A percentile compares a stretch with the other conserved stretches of the same genome.
Evolutionary conservation across 148 eudicot genomes (phyloP).

Genomic region (Persicaria maculosa): DNA sequence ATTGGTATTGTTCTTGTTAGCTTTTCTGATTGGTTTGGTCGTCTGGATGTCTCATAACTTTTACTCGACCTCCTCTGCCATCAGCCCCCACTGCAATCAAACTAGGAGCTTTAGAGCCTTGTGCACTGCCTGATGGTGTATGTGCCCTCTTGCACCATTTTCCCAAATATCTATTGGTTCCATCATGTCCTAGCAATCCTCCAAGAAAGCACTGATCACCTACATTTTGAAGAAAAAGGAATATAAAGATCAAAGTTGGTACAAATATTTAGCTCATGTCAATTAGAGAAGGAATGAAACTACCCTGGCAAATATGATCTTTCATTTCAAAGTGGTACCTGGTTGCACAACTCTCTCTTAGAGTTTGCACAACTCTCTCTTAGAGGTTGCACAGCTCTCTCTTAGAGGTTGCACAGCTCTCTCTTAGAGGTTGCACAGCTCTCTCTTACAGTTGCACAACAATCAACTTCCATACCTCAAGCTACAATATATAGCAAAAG

Average conservation of each 20-base stretch:
- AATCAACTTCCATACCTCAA: too few species aligned
- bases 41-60: constrained; percentile 48
- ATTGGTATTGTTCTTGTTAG: not conserved
- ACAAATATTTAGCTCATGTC: not conserved
- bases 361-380: too few species aligned
- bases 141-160: constrained; percentile 88
- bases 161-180: constrained; percentile 67
- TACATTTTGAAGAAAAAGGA: not conserved
- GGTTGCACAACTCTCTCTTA: constrained; percentile 29
- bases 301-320: not conserved
- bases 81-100: constrained; percentile 20
- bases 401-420: too few species aligned
- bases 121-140: constrained; percentile 14
- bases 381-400: too few species aligned
- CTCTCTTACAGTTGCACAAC: too few species aligned
- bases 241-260: not conserved
- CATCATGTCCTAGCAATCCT: constrained; percentile 84
- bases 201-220: constrained; percentile 75
- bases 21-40: constrained; percentile 19
- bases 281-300: not conserved
- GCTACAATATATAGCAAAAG: too few species aligned
- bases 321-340: constrained; percentile 34
- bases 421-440: too few species aligned
- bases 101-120: too few species aligned
- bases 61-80: constrained; percentile 83